Base-by-base conservation (phyloP, 306 rosid genomes). In the Hylodesmum podocarpum region DNA sequence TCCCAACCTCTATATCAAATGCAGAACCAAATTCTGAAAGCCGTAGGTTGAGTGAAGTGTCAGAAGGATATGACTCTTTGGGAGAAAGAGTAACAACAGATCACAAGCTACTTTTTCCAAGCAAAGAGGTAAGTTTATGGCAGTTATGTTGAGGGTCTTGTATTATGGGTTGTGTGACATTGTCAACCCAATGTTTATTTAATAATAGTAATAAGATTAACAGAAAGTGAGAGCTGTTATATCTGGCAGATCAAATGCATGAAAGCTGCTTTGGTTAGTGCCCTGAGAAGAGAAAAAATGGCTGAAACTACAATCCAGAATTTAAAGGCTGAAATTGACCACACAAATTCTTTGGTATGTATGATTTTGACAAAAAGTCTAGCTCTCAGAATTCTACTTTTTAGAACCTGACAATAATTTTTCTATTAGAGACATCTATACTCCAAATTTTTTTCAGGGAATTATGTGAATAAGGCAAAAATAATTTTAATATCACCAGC, bases 251-350 rank as follows among this genome's bases (percentile, higher is more conserved):
- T 80, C 64, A 85, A 88, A 54, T 39, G 74, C 78, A 72, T 84
- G 91, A 87, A 91, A 73, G 85, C 88, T 74, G 74, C 83, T 77
- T 87, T 89, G 78, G 79, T 79, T 80, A 90, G 97, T 76, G 90
- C 94, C 65, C 28, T 88, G 81, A 91, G 90, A 87, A 90, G 97
- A 72, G 98, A 94, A 83, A 88, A 91, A 76, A 37, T 75, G 84
- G 87, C 95, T 47, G 91, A 94, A 80, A 66, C 81, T 66, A 88
- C 87, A 69, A 69, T 84, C 67, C 87, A 77, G 77, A 83, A 86
- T 81, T 81, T 90, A 72, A 87, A 79, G 81, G 88, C 86, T 58
- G 91, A 90, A 85, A 82, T 88, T 71, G 93, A 86, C 72, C 83
- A 62, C 34, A 18, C 62, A 72, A 87, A 88, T 72, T 39, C 33